A percentile compares a stretch with the other conserved stretches of the same genome.
Conservation (phyloP, 2,329 filamentous ascomycete species). For the Pseudogymnoascus sp. region DNA sequence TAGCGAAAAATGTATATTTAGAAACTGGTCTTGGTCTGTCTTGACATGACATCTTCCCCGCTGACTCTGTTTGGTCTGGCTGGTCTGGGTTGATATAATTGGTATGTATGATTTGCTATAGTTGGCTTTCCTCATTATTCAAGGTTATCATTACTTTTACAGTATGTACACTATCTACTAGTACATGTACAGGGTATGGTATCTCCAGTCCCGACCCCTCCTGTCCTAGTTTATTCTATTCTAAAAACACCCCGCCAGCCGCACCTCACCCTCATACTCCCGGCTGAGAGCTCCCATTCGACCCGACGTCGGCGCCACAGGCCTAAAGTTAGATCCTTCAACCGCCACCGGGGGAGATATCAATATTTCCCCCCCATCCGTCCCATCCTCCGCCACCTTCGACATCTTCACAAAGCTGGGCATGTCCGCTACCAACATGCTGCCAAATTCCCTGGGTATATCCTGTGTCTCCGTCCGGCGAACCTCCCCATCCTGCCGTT, state of each 20-base stretch:
- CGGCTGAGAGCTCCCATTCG: neutral
- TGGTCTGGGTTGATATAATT: neutral
- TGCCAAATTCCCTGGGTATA: neutral
- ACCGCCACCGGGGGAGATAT: neutral
- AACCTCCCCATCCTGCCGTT: neutral
- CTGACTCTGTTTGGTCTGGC: neutral
- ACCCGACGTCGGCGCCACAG: neutral
- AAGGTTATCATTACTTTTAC: constrained; percentile 5
- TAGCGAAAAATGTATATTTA: neutral
- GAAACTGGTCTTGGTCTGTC: neutral
- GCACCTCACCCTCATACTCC: neutral
- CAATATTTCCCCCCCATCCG: neutral
- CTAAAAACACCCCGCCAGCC: neutral
- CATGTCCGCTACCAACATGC: neutral
- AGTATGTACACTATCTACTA: neutral
- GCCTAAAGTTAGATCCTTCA: neutral
- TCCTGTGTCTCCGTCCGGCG: neutral
- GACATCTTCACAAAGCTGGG: constrained; percentile 1
- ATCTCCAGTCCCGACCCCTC: neutral
- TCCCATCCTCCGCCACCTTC: neutral
- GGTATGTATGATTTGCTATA: neutral
- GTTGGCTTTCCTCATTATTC: neutral
- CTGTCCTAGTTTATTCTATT: neutral
- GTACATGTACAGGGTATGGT: neutral
- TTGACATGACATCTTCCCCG: neutral